Conservation (phyloP, 305 asterid genomes). For the Fraxinus velutina region DNA sequence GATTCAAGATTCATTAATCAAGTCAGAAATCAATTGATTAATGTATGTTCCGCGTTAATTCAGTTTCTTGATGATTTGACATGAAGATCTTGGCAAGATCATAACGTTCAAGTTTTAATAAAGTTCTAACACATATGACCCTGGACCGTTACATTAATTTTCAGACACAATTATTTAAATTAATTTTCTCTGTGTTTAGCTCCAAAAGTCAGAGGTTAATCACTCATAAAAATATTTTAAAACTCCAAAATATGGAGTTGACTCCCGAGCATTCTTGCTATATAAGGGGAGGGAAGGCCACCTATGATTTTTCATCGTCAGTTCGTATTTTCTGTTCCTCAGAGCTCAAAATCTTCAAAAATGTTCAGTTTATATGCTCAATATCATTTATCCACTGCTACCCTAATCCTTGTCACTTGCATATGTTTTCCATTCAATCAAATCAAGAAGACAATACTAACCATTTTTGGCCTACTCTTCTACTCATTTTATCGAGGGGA, state of each 20-base stretch:
- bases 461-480: constrained; percentile 14
- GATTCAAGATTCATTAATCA: too few species aligned
- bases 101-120: too few species aligned
- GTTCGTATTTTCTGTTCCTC: neutral
- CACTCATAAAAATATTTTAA: neutral
- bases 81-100: too few species aligned
- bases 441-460: neutral
- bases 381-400: constrained; percentile 24
- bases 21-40: too few species aligned
- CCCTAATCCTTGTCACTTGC: constrained; percentile 29
- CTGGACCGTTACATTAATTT: too few species aligned
- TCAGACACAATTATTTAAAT: too few species aligned
- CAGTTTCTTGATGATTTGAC: too few species aligned
- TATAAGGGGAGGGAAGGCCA: neutral
- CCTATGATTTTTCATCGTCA: constrained; percentile 2
- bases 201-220: neutral
- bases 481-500: constrained; percentile 28
- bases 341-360: neutral
- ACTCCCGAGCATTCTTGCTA: neutral
- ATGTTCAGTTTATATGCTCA: constrained; percentile 42
- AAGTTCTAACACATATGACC: too few species aligned
- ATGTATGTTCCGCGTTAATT: too few species aligned
- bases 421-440: constrained; percentile 32
- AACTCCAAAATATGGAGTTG: neutral
- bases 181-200: neutral